Conservation (phyloP, 2,329 filamentous ascomycete genomes). For the Paraphoma sp. region DNA sequence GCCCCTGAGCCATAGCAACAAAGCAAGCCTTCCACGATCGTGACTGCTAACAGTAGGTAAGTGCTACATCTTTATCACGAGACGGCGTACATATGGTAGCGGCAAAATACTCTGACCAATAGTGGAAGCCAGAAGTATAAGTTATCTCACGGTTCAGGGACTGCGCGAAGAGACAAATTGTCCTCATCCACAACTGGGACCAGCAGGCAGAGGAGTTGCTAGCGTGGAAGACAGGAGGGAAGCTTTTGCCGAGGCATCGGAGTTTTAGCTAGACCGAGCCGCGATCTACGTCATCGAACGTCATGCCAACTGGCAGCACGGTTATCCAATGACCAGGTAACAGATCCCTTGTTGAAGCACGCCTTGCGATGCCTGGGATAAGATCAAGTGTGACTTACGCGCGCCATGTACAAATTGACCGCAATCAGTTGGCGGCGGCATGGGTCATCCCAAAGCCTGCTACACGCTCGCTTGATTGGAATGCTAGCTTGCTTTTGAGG, state of each 20-base stretch:
- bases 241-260: background rate
- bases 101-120: no score
- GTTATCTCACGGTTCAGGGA: no score
- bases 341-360: background rate
- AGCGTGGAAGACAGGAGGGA: background rate
- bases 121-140: no score
- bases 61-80: no score
- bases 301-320: background rate
- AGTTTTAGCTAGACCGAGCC: background rate
- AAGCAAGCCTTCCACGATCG: no score
- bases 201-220: no score
- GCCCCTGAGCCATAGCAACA: no score
- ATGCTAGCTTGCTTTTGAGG: constrained; percentile 6
- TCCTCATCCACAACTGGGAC: no score
- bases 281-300: constrained; percentile 1
- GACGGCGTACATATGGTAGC: no score
- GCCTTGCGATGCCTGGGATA: background rate
- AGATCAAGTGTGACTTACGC: background rate
- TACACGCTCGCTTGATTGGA: constrained; percentile 7
- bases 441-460: constrained; percentile 1
- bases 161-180: no score
- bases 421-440: constrained; percentile 2
- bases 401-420: constrained; percentile 1
- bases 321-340: background rate
- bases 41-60: no score